Base-by-base conservation (phyloP, 192 early-diverging fungal species). In the Backusella mclennaniae region DNA sequence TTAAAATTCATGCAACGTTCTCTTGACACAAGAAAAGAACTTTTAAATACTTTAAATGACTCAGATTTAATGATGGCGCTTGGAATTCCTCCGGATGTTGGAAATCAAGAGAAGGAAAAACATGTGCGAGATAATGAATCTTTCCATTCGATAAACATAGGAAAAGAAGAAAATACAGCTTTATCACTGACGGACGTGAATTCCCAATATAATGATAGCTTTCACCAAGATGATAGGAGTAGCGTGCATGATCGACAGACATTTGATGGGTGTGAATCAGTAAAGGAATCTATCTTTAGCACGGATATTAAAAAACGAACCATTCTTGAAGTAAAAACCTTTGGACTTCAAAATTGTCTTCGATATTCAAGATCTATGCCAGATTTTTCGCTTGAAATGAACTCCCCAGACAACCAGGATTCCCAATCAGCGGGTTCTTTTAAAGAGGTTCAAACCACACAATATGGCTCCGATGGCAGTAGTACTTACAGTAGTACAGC, bases 1-100 rank as follows among this genome's bases (percentile, higher is more conserved):
- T 52, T 76, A 53, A 66, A 66, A 38, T 26, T 52, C 12, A 76
- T 76, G 75, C 75, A 76, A 38, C 42, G 68, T n/a, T 70, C 67
- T 14, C 29, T 76, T 12, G 68, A 76, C 39, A 68, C 68, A 17
- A 35, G 75, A 17, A 68, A 49, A 31, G 75, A 76, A n/a, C 53
- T 76, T n/a, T 39, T 76, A 3, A 33, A 53, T 19, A 49, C 49
- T 35, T 53, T 76, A 26, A 46, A 68, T 14, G 75, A 70, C 14
- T 31, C 74, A 26, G 67, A 68, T 11, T 36, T 46, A 15, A 75
- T 53, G 53, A 17, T 52, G 17, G 31, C 23, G 12, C 21, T 75
- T 63, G 73, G 56, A 4, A 66, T 74, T 7, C 6, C 63, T 8
- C 9, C 17, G 4, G 12, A 23, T 63, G 29, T 1, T 26, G 21